These are phyloP conservation scores for Aspergillus puulaauensis DNA, from an alignment of 2,329 filamentous ascomycete species.

Conservation along the genomic window DNA sequence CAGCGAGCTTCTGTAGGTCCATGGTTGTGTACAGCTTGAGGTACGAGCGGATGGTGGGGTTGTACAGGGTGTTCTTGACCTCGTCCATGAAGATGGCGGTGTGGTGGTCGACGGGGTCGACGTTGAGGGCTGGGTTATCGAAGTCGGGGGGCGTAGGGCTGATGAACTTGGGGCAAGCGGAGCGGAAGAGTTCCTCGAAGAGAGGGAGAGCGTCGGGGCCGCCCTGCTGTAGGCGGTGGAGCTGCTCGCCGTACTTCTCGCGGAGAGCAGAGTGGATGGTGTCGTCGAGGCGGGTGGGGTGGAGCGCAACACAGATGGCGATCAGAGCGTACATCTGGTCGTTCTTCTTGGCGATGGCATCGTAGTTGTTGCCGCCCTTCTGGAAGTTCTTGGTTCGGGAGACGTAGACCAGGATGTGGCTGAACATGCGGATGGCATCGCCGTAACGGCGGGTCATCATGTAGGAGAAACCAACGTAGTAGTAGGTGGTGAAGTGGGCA, in stretches of 20 bases:
- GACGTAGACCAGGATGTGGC: conserved; percentile 98
- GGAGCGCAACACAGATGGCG: conserved; percentile 97
- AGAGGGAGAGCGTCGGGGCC: conserved; percentile 93
- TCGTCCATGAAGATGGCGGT: conserved; percentile 98
- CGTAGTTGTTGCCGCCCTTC: conserved; percentile 86
- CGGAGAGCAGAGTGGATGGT: conserved; percentile 97
- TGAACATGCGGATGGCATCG: conserved; percentile 99
- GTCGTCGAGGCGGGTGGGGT: conserved; percentile 94
- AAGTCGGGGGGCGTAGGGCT: conserved; percentile 95
- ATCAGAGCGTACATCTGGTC: conserved; percentile 99
- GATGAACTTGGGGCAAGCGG: conserved; percentile 99
- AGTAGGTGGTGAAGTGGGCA: conserved; percentile 99
- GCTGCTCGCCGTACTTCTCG: conserved; percentile 99
- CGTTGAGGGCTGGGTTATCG: conserved; percentile 91
- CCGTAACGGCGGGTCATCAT: conserved; percentile 99
- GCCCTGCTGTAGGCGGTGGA: conserved; percentile 92
- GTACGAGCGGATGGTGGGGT: conserved; percentile 96
- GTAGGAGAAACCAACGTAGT: conserved; percentile 99
- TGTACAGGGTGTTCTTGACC: conserved; percentile 99
- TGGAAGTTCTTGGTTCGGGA: conserved; percentile 99
- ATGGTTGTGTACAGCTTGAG: conserved; percentile 99
- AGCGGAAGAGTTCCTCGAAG: conserved; percentile 97
- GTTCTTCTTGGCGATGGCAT: conserved; percentile 99
- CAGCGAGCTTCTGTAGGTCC: conserved; percentile 96
- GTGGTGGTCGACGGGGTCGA: conserved; percentile 97